Base-by-base conservation (phyloP, 768 basidiomycete species). In the Amanita thiersii region DNA sequence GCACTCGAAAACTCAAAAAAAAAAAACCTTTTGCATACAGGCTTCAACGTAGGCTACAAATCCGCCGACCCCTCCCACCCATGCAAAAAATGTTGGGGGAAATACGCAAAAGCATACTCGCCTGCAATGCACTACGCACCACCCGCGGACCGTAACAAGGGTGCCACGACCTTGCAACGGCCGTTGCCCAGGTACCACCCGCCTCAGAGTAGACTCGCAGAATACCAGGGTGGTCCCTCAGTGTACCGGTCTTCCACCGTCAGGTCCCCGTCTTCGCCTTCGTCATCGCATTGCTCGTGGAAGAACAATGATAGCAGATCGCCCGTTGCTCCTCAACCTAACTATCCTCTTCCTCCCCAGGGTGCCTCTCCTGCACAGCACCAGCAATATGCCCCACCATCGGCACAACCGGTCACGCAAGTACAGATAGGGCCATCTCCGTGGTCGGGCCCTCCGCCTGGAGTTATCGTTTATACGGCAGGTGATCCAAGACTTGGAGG, bases 401-500 rank as follows among this genome's bases (percentile, higher is more conserved):
- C n/a, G n/a, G n/a, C n/a, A n/a, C n/a, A n/a, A n/a, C n/a, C n/a
- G n/a, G n/a, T n/a, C n/a, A n/a, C n/a, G n/a, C n/a, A n/a, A n/a
- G n/a, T n/a, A n/a, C n/a, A n/a, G n/a, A n/a, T n/a, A n/a, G n/a
- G n/a, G n/a, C n/a, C n/a, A n/a, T n/a, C n/a, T n/a, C 29, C 29
- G 9, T 30, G 14, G 9, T 9, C 29, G 29, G 17, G 17, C 1
- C 7, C 61, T 1, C 62, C 62, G 1, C 69, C 67, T 0, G 57
- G 69, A 12, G 57, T 75, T 10, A 48, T 70, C 1, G 64, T 80
- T 2, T 71, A 81, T 39, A 46, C 46, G 0, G 72, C 86, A 0
- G 86, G 86, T 2, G 86, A 89, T 56, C 66, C 79, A 15, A 58
- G 85, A 35, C 59, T 88, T 6, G 86, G 86, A 2, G 86, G 87